Conservation (phyloP, 2,329 filamentous ascomycete genomes). For the Drechslerella coelobrocha region DNA sequence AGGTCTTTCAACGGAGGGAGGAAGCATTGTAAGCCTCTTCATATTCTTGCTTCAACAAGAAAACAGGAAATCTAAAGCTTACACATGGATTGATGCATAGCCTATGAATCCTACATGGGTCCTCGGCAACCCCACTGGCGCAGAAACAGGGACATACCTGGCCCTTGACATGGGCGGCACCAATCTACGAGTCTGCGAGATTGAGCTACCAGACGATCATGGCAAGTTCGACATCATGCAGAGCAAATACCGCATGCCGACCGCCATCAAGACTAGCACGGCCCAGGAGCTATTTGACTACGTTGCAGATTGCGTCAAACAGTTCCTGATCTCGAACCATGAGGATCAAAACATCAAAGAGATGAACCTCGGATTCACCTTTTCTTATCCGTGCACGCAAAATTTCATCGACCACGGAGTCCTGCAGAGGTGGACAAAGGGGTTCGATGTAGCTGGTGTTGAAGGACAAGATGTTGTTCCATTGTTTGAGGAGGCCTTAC, state of each 20-base stretch:
- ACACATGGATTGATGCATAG: constrained; percentile 60
- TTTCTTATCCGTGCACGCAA: constrained; percentile 93
- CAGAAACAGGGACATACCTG: constrained; percentile 85
- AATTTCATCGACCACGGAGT: constrained; percentile 92
- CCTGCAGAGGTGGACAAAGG: constrained; percentile 95
- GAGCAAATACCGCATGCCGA: constrained; percentile 93
- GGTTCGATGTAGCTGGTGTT: constrained; percentile 90
- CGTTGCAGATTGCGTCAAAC: constrained; percentile 87
- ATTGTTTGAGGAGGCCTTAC: constrained; percentile 80
- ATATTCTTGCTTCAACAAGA: constrained; percentile 36
- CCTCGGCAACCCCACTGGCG: constrained; percentile 82
- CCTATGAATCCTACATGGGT: constrained; percentile 99
- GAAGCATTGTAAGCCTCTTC: constrained; percentile 77
- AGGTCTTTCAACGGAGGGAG: constrained; percentile 85
- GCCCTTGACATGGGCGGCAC: constrained; percentile 96
- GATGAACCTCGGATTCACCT: constrained; percentile 88
- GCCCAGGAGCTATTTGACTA: constrained; percentile 92
- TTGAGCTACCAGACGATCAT: constrained; percentile 83
- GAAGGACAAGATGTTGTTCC: constrained; percentile 90
- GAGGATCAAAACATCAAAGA: constrained; percentile 69
- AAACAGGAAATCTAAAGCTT: constrained; percentile 47
- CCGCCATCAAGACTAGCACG: constrained; percentile 84
- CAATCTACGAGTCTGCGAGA: constrained; percentile 92
- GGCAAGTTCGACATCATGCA: constrained; percentile 94
- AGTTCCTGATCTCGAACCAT: constrained; percentile 88